Percentiles rank a stretch among this genome's conserved stretches.
These are phyloP conservation scores for Yamadazyma siamensis DNA, from an alignment of 1,139 yeast genomes.

Conservation along the genomic window DNA sequence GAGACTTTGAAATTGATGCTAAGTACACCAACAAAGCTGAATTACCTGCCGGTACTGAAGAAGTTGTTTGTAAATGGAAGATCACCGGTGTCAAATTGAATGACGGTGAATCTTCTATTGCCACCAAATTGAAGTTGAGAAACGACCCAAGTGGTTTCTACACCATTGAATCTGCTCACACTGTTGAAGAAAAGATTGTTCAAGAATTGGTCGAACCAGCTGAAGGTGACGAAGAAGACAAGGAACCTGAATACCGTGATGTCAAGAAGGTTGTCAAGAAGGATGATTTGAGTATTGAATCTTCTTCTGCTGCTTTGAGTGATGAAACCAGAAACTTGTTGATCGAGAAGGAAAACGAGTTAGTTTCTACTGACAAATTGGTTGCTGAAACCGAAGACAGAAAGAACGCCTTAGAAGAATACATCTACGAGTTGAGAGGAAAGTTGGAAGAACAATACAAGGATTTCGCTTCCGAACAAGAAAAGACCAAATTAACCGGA, in stretches of 20 bases:
- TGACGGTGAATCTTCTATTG: slow-evolving; percentile 74
- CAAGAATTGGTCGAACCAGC: slow-evolving; percentile 78
- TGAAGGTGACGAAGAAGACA: slow-evolving; percentile 37
- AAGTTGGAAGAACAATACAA: slow-evolving; percentile 91
- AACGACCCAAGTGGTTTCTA: slow-evolving; percentile 96
- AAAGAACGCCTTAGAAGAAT: slow-evolving; percentile 97
- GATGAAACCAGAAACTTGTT: slow-evolving; percentile 53
- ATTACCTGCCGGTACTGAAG: slow-evolving; percentile 69
- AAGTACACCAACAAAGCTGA: slow-evolving; percentile 73
- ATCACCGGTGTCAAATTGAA: slow-evolving; percentile 80
- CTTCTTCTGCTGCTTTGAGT: slow-evolving; percentile 61
- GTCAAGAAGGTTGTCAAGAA: slow-evolving; percentile 95
- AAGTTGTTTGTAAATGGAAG: slow-evolving; percentile 78
- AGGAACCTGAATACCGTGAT: slow-evolving; percentile 84
- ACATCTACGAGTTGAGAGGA: slow-evolving; percentile 96
- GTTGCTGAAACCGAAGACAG: slow-evolving; percentile 99
- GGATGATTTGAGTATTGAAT: slow-evolving; percentile 60
- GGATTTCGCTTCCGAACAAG: slow-evolving; percentile 85
- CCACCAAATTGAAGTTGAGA: slow-evolving; percentile 91
- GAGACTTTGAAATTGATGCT: slow-evolving; percentile 85
- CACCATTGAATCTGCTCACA: slow-evolving; percentile 90
- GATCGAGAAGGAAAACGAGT: slow-evolving; percentile 78
- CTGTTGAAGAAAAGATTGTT: slow-evolving; percentile 86
- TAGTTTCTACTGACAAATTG: slow-evolving; percentile 88
- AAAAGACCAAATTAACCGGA: slow-evolving; percentile 73